Base-by-base conservation (phyloP, 1,139 yeast species). In the Lodderomyces theae region DNA sequence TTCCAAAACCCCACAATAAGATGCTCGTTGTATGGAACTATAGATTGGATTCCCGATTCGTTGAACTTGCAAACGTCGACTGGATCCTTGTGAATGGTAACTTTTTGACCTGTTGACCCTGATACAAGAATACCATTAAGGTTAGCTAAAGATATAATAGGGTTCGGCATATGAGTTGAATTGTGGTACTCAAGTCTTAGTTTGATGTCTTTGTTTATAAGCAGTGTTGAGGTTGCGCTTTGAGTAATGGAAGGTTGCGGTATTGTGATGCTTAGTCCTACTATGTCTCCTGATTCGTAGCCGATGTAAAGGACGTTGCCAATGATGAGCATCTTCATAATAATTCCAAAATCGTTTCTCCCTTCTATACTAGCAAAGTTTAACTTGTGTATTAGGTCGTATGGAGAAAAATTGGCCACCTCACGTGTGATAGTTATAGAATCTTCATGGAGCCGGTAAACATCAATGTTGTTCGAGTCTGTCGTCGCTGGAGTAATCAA, bases 261-360 rank as follows among this genome's bases (percentile, higher is more conserved):
- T n/a, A 41, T 39, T 10, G 50, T 53, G 6, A 70, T 37, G 9
- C 47, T 32, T 13, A 66, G 58, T 0, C 69, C 69, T 2, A 68
- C 47, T 7, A 79, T 57, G 47, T 72, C 74, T 0, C 86, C 86
- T 8, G 81, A 77, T 52, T 80, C 86, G 54, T 66, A 80, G 0
- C 84, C 86, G 10, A 78, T 55, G 31, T 60, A 62, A 19, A 79
- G 54, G 8, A 31, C 31, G n/a, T 52, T 43, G n/a, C 51, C 47
- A 1, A 69, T 48, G 58, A 72, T 68, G 1, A 64, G 46, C 30
- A 72, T 46, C 43, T 61, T 70, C 86, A 80, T 80, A 34, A 80
- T 67, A 9, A 79, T 77, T 1, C 86, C 86, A 43, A 70, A 67
- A 26, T 72, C 66, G 19, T 60, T 66, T 34, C 74, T 44, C 16